Percentiles rank a stretch among this genome's conserved stretches.
These are phyloP conservation scores for Acanthamoeba triangularis DNA, from an alignment of 208 protist genomes.

Conservation along the genomic window DNA sequence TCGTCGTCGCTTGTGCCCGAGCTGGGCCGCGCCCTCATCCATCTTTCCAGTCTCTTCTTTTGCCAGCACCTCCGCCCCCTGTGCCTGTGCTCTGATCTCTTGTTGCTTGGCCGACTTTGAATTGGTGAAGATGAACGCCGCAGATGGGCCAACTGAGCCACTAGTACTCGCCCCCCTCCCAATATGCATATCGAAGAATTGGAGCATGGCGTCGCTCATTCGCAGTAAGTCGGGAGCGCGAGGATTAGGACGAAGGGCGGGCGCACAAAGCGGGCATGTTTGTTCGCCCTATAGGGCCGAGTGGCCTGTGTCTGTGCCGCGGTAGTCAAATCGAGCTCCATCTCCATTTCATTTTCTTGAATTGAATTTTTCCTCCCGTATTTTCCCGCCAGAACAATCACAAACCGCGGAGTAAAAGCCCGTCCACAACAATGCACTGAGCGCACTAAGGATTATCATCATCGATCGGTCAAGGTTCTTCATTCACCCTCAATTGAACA, in stretches of 20 bases:
- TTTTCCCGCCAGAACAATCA: too few species aligned
- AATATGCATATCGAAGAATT: not conserved
- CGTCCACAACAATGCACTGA: too few species aligned
- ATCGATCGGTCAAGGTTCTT: too few species aligned
- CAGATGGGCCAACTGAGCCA: conserved; percentile 28
- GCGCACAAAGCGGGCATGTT: not conserved
- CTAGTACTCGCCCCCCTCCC: too few species aligned
- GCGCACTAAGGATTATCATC: too few species aligned
- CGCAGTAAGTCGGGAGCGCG: not conserved
- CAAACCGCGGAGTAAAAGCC: too few species aligned
- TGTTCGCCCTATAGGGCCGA: not conserved
- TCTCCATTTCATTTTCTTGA: not conserved
- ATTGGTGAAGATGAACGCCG: not conserved
- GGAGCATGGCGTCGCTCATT: not conserved
- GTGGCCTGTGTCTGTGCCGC: not conserved
- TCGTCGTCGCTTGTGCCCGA: not conserved
- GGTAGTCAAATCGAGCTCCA: not conserved
- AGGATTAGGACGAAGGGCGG: not conserved
- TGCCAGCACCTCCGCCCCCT: not conserved
- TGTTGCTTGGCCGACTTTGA: not conserved
- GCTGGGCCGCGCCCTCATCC: not conserved
- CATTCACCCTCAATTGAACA: too few species aligned
- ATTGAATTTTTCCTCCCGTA: too few species aligned
- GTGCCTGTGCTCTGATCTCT: too few species aligned
- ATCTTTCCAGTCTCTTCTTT: not conserved